Evolutionary conservation across 2,329 filamentous ascomycete species (phyloP).

Genomic region (Arthroderma sp.): DNA sequence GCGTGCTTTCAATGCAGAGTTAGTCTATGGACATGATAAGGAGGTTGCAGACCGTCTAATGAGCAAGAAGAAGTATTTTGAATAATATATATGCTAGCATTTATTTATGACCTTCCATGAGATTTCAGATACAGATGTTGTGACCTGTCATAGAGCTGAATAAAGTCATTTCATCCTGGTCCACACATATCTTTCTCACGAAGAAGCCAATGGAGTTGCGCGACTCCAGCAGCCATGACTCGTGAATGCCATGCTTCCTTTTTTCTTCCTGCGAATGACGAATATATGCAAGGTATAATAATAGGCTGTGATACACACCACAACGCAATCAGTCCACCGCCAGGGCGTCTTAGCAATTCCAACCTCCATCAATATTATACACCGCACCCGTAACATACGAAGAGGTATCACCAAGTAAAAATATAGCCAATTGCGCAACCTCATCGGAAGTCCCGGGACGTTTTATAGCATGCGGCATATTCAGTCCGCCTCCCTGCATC

Average conservation of each 20-base stretch:
- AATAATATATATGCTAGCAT: background rate
- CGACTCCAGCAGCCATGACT: no score
- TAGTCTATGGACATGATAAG: constrained; percentile 24
- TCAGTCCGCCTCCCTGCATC: constrained; percentile 15
- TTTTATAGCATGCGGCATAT: constrained; percentile 14
- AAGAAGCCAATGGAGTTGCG: no score
- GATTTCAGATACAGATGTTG: no score
- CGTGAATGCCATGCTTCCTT: no score
- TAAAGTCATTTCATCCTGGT: no score
- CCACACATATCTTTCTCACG: no score
- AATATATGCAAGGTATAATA: background rate
- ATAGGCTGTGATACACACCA: no score
- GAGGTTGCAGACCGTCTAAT: constrained; percentile 7
- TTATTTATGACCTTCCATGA: no score
- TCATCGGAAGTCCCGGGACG: constrained; percentile 22
- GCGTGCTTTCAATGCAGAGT: constrained; percentile 18
- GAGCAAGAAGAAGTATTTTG: constrained; percentile 6
- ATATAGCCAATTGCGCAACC: constrained; percentile 34
- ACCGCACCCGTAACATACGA: constrained; percentile 36
- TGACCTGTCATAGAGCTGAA: no score
- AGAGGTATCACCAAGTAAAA: constrained; percentile 33
- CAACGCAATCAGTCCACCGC: background rate
- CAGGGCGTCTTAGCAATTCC: constrained; percentile 15
- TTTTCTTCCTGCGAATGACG: background rate
- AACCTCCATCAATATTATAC: constrained; percentile 36